Conservation (phyloP, 257 asterid species). For the Henckelia pumila region DNA sequence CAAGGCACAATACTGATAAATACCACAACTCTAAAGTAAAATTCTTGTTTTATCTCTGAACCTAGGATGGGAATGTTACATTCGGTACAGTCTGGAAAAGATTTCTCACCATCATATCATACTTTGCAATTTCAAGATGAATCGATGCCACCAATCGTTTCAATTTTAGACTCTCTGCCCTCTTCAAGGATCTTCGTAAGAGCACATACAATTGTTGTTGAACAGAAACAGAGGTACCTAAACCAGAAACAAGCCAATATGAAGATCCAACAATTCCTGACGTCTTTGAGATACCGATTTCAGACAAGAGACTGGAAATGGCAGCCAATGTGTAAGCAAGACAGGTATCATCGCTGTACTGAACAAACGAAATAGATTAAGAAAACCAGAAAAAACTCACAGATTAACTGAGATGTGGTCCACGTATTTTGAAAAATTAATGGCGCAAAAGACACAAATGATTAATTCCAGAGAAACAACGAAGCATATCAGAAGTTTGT, state of each 20-base stretch:
- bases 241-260: slow-evolving; percentile 63
- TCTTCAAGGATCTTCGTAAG: slow-evolving; percentile 76
- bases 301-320: slow-evolving; percentile 81
- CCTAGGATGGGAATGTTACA: background rate
- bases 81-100: slow-evolving; percentile 1
- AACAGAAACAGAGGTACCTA: slow-evolving; percentile 69
- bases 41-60: too few relatives aligned
- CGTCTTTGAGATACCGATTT: slow-evolving; percentile 66
- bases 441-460: background rate
- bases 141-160: slow-evolving; percentile 82
- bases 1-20: background rate
- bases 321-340: slow-evolving; percentile 90
- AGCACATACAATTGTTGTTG: slow-evolving; percentile 92
- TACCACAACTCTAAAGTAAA: background rate
- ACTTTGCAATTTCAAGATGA: slow-evolving; percentile 89
- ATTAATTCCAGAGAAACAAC: too few relatives aligned
- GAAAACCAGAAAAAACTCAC: slow-evolving; percentile 1
- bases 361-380: slow-evolving; percentile 35
- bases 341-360: slow-evolving; percentile 85
- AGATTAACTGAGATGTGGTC: background rate
- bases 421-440: background rate
- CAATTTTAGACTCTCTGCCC: slow-evolving; percentile 82
- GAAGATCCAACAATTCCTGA: slow-evolving; percentile 83
- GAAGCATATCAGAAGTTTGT: background rate
- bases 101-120: slow-evolving; percentile 62